Evolutionary conservation across 108 stramenopile genomes (phyloP).

Genomic region (Ochromonas danica): DNA sequence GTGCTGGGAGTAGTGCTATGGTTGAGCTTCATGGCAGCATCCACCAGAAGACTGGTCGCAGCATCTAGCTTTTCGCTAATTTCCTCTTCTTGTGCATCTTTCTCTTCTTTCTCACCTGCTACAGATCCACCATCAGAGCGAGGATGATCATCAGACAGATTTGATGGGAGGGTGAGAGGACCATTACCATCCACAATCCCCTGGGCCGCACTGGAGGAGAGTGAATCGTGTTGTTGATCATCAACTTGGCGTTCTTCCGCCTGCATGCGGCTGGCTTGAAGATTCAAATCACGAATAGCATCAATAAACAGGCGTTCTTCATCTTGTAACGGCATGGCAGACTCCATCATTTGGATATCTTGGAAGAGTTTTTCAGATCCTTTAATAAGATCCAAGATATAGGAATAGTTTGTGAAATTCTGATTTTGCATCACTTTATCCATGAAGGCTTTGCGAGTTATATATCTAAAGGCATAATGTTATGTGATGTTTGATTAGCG

Average conservation of each 20-base stretch:
- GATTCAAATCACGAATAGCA: slow-evolving; percentile 40
- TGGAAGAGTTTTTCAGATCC: slow-evolving; percentile 32
- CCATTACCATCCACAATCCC: not conserved
- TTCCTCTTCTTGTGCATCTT: not conserved
- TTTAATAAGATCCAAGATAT: slow-evolving; percentile 33
- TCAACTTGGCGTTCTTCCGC: not conserved
- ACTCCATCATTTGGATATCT: slow-evolving; percentile 25
- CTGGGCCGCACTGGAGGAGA: not conserved
- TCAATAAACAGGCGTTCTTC: slow-evolving; percentile 52
- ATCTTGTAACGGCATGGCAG: slow-evolving; percentile 24
- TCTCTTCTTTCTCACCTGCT: not conserved
- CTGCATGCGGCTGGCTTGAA: slow-evolving; percentile 36
- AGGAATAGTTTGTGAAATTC: slow-evolving; percentile 34
- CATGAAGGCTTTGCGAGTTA: slow-evolving; percentile 35
- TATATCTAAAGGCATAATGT: too few species aligned
- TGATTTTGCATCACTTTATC: slow-evolving; percentile 35
- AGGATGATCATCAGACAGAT: not conserved
- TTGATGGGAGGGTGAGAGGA: not conserved
- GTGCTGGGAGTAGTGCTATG: not conserved
- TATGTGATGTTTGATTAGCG: too few species aligned
- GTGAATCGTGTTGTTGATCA: too few species aligned
- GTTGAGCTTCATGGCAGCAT: not conserved
- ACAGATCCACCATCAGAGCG: not conserved
- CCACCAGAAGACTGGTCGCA: not conserved
- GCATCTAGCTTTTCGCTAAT: not conserved